Evolutionary conservation across 345 rosid genomes (phyloP).

Genomic region (Dovyalis caffra): DNA sequence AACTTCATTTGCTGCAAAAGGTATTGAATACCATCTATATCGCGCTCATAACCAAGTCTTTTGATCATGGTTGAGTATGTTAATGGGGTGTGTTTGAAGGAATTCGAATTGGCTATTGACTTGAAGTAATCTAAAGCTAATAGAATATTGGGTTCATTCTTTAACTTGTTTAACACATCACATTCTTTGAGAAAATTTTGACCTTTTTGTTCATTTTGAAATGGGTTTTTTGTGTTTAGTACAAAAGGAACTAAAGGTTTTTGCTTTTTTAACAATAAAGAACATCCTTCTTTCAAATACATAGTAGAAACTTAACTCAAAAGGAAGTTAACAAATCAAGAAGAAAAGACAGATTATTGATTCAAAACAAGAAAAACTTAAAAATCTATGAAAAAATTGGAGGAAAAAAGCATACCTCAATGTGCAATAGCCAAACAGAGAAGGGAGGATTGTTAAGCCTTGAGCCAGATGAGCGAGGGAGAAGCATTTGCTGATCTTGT

Average conservation of each 20-base stretch:
- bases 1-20: constrained; percentile 91
- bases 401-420: background rate
- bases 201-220: constrained; percentile 12
- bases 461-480: background rate
- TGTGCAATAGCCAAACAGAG: background rate
- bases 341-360: background rate
- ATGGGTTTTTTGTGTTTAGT: constrained; percentile 20
- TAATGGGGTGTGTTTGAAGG: constrained; percentile 63
- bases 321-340: background rate
- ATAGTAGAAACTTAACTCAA: background rate
- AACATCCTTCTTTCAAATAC: constrained; percentile 28
- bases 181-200: constrained; percentile 37
- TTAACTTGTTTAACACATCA: constrained; percentile 49
- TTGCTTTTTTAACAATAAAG: constrained; percentile 25
- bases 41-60: constrained; percentile 48
- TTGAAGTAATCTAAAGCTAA: constrained; percentile 61
- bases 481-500: background rate
- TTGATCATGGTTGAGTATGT: constrained; percentile 68
- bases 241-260: constrained; percentile 27
- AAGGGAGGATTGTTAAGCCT: too few species aligned
- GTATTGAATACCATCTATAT: constrained; percentile 68
- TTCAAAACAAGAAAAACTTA: background rate
- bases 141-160: constrained; percentile 42
- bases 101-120: constrained; percentile 56
- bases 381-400: background rate